Percentiles rank a stretch among this genome's conserved stretches.
These are phyloP conservation scores for Talaromyces pinophilus DNA, from an alignment of 2,329 filamentous ascomycete genomes.

Conservation along the genomic window DNA sequence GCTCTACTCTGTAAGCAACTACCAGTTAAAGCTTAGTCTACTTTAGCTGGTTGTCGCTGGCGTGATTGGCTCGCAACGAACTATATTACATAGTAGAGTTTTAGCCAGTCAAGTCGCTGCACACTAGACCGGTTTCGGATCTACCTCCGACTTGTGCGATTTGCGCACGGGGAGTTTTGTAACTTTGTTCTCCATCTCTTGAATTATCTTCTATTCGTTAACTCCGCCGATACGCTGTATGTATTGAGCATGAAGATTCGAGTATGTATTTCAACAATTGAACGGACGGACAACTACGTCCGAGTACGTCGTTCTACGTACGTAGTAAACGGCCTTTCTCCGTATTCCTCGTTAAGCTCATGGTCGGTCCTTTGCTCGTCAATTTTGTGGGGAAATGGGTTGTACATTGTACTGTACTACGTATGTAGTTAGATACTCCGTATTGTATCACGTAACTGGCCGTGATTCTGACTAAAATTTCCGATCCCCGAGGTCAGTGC, in stretches of 20 bases:
- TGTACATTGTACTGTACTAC: neutral
- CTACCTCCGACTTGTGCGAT: neutral
- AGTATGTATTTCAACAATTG: neutral
- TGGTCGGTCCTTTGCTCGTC: too few relatives aligned
- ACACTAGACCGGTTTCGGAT: neutral
- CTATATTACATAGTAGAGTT: neutral
- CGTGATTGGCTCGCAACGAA: neutral
- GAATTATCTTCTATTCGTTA: neutral
- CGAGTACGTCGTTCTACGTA: too few relatives aligned
- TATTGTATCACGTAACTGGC: neutral
- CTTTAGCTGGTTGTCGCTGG: neutral
- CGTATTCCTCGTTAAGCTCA: constrained; percentile 3
- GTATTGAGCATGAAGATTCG: neutral
- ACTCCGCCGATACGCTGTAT: neutral
- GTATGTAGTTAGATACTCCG: neutral
- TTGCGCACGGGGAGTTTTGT: constrained; percentile 4
- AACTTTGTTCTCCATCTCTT: neutral
- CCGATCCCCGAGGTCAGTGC: constrained; percentile 5
- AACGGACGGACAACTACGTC: neutral
- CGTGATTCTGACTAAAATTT: constrained; percentile 3
- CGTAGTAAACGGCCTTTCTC: neutral
- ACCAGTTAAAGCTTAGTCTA: neutral
- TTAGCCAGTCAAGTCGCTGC: neutral
- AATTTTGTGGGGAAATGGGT: neutral
- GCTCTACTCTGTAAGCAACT: neutral